Percentiles rank a stretch among this genome's conserved stretches.
Conservation (phyloP, 768 basidiomycete species). For the Termitomyces sp. region DNA sequence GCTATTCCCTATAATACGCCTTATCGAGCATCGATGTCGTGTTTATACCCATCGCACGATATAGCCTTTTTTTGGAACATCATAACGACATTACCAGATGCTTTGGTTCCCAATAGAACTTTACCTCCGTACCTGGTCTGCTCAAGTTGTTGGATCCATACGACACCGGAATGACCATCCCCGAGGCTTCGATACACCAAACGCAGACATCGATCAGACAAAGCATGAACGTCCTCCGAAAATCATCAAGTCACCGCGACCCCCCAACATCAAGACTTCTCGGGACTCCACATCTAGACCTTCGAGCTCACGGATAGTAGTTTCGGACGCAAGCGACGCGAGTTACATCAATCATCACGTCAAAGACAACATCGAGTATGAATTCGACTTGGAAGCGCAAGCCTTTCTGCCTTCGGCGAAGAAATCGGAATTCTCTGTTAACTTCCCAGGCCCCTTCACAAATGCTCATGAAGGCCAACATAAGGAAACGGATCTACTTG, state of each 20-base stretch:
- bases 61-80: not conserved
- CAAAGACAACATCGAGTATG: not conserved
- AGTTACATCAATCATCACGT: not conserved
- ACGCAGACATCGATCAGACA: not conserved
- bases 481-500: constrained; percentile 5
- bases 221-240: not conserved
- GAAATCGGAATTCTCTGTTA: too few species aligned
- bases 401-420: not conserved
- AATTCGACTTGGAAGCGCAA: not conserved
- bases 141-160: not conserved
- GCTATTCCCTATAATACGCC: not conserved
- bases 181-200: too few species aligned
- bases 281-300: too few species aligned
- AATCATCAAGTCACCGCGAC: too few species aligned
- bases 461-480: not conserved
- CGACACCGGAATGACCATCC: not conserved
- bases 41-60: not conserved
- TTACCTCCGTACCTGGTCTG: not conserved
- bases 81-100: not conserved
- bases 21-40: not conserved
- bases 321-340: not conserved
- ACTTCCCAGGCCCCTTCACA: not conserved
- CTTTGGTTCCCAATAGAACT: not conserved
- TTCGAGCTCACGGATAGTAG: not conserved
- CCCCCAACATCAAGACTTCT: too few species aligned